Base-by-base conservation (phyloP, 1,284 basidiomycete species). In the Agaricales sp. region DNA sequence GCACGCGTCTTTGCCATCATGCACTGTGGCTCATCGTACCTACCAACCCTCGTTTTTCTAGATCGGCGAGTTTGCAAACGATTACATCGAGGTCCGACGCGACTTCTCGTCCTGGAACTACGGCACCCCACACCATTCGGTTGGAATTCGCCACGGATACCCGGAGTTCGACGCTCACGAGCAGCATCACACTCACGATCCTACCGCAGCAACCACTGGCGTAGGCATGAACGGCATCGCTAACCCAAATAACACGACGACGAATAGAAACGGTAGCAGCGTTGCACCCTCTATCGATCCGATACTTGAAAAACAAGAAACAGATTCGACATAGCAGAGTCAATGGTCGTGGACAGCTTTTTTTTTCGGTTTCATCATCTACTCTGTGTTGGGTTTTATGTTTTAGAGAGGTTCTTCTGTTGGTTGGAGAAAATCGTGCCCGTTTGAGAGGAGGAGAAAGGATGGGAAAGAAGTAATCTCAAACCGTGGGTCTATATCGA, bases 1-100 rank as follows among this genome's bases (percentile, higher is more conserved):
- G n/a, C n/a, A n/a, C n/a, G n/a, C n/a, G n/a, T n/a, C n/a, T 8
- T 35, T 35, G 30, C 30, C 8, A 77, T 60, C 20, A 13, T 47
- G 8, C 23, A 16, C 24, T 14, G 2, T 38, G n/a, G n/a, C 4
- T 35, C 30, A n/a, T 35, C 11, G 8, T n/a, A 35, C 30, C n/a
- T n/a, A 23, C 35, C 46, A 45, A 6, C 30, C 18, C 18, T 50
- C 25, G 24, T 22, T 23, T 43, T 1, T 19, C 51, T 55, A 86
- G 82, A 82, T 86, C 49, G 85, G 84, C 52, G 85, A 87, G 61
- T 87, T 86, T 56, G 84, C 82, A 22, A 79, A 71, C 24, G 85
- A 87, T 59, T 87, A 86, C 55, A 84, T 87, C 53, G 84, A 87
- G 59, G 73, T 85, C n/a, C 78, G 79, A 38, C 73, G 84, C 47